These are phyloP conservation scores for Astrephomene gubernaculifera DNA, from an alignment of 139 green algal species.

Conservation along the genomic window DNA sequence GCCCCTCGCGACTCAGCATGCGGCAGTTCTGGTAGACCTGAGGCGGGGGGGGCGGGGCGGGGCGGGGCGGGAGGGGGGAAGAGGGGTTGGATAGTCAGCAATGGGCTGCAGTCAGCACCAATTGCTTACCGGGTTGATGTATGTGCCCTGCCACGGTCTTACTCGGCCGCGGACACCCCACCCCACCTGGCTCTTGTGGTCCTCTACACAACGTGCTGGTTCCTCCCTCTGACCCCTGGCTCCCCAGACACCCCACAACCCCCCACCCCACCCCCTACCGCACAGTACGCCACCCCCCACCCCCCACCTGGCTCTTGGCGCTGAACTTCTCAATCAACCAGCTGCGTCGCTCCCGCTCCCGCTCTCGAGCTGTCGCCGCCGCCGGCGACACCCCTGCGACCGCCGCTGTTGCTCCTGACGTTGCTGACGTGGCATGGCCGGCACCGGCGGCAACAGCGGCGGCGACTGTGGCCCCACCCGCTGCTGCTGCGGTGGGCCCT, in stretches of 20 bases:
- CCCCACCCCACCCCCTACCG: background rate
- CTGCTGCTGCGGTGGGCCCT: background rate
- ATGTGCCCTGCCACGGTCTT: too few relatives aligned
- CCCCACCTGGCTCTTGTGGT: too few relatives aligned
- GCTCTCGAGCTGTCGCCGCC: too few relatives aligned
- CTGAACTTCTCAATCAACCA: constrained; percentile 65
- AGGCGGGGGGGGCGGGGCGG: background rate
- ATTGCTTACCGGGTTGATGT: too few relatives aligned
- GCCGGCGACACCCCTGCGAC: too few relatives aligned
- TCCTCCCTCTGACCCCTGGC: too few relatives aligned
- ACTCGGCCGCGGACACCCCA: too few relatives aligned
- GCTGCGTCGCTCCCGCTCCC: constrained; percentile 29
- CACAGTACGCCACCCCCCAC: background rate
- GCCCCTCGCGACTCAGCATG: constrained; percentile 76
- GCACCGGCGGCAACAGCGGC: background rate
- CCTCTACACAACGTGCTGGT: too few relatives aligned
- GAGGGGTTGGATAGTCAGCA: too few relatives aligned
- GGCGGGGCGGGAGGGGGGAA: background rate
- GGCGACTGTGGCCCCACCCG: background rate
- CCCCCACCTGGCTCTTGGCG: constrained; percentile 61
- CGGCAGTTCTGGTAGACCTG: constrained; percentile 86
- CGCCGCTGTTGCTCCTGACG: too few relatives aligned
- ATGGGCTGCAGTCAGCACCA: too few relatives aligned
- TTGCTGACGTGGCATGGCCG: background rate
- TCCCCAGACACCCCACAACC: background rate